Base-by-base conservation (phyloP, 2,329 filamentous ascomycete genomes). In the Arthrinium phaeospermum region DNA sequence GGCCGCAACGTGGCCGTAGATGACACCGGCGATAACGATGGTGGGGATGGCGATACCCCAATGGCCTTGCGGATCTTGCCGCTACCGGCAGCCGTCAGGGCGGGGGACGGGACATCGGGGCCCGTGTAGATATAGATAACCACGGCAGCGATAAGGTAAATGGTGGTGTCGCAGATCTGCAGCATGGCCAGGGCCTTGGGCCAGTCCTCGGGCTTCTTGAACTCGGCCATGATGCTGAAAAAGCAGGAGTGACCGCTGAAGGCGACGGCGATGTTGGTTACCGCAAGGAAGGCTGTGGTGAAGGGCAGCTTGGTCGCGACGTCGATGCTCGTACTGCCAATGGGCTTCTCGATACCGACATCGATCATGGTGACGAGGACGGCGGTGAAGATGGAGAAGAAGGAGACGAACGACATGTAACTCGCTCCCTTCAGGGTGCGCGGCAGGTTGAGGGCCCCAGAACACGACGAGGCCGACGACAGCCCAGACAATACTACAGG, bases 91-190 rank as follows among this genome's bases (percentile, higher is more conserved):
- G 90, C 90, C 10, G 90, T 89, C 1, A 94, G 85, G 0, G 92
- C 92, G 0, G 92, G 92, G 1, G 89, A 91, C 1, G 86, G 84
- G 1, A 94, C 91, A 13, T 85, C 80, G 0, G 84, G 82, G 0
- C 92, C 92, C 6, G 88, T 89, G 76, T 88, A 94, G 72, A 89
- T 85, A 82, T 94, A 94, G 76, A 93, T 90, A 49, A 94, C 87
- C 14, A 91, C 84, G 7, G 91, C 90, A 1, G 90, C 88, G 64
- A 92, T 78, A 44, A 92, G 84, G 80, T 94, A 94, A 44, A 93
- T 85, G 19, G 82, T 81, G 1, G 89, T 89, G 73, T 92, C 89
- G 72, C 86, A 82, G 24, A 85, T 82, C 78, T 92, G 90, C 8
- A 92, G 86, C 37, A 78, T 72, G 49, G 75, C 74, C n/a, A 78